These are phyloP conservation scores for Alternaria sp. DNA, from an alignment of 2,329 filamentous ascomycete species.

Conservation along the genomic window DNA sequence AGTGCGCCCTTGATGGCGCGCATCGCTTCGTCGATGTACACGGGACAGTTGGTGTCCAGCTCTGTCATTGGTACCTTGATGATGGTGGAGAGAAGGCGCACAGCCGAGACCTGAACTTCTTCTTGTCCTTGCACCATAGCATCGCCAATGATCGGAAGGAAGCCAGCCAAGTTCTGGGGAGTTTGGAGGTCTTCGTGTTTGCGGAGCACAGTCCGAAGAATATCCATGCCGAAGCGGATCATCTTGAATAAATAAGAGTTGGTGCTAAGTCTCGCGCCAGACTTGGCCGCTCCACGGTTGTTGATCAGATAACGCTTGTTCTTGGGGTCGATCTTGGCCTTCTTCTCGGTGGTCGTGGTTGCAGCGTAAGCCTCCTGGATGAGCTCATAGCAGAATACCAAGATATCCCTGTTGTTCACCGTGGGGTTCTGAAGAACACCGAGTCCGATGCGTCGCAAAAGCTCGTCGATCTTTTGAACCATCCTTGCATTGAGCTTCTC, in stretches of 20 bases:
- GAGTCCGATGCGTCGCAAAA: slow-evolving; percentile 80
- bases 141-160: slow-evolving; percentile 88
- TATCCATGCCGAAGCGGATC: slow-evolving; percentile 83
- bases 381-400: slow-evolving; percentile 95
- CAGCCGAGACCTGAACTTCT: slow-evolving; percentile 87
- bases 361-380: slow-evolving; percentile 83
- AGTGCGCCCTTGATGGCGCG: slow-evolving; percentile 78
- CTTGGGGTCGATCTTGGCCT: slow-evolving; percentile 44
- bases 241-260: slow-evolving; percentile 87
- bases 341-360: slow-evolving; percentile 53
- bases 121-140: slow-evolving; percentile 83
- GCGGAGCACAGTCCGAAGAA: slow-evolving; percentile 82
- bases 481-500: slow-evolving; percentile 85
- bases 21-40: slow-evolving; percentile 85
- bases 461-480: slow-evolving; percentile 87
- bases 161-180: slow-evolving; percentile 78
- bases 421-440: slow-evolving; percentile 84
- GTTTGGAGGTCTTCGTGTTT: slow-evolving; percentile 85
- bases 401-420: slow-evolving; percentile 77
- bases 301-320: slow-evolving; percentile 80
- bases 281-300: slow-evolving; percentile 75
- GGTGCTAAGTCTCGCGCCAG: slow-evolving; percentile 71
- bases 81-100: slow-evolving; percentile 83
- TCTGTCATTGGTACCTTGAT: slow-evolving; percentile 80
- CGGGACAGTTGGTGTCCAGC: slow-evolving; percentile 72